phyloP scores from a whole-genome alignment of 495 filamentous ascomycete species.

The Tetracladium setigerum region DNA sequence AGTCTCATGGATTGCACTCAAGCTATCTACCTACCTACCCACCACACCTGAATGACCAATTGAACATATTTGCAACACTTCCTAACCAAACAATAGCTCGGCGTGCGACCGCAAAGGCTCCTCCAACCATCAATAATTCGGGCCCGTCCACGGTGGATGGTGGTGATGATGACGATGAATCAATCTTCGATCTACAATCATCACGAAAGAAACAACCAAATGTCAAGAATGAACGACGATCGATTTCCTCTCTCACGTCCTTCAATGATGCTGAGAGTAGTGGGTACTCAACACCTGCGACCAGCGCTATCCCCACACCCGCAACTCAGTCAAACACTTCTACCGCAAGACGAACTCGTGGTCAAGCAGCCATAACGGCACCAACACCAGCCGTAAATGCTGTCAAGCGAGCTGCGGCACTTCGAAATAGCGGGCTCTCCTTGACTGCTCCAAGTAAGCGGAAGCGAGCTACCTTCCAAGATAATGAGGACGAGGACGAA shows the following conservation, averaged over 20 bases:
- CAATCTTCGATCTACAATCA: conserved; percentile 3
- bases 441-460: conserved; percentile 19
- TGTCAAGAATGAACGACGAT: neutral
- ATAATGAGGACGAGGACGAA: conserved; percentile 24
- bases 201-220: conserved; percentile 3
- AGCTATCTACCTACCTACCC: neutral
- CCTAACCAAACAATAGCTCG: too few relatives aligned
- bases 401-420: conserved; percentile 30
- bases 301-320: conserved; percentile 60
- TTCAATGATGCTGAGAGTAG: conserved; percentile 32
- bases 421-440: conserved; percentile 34
- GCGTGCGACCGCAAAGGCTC: too few relatives aligned
- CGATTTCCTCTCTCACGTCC: neutral
- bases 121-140: neutral
- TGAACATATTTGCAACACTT: too few relatives aligned
- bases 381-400: conserved; percentile 28
- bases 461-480: conserved; percentile 18
- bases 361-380: neutral
- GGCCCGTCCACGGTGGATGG: conserved; percentile 1
- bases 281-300: conserved; percentile 68
- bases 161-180: conserved; percentile 12
- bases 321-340: conserved; percentile 20
- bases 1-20: neutral
- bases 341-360: conserved; percentile 10
- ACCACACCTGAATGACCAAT: too few relatives aligned